These are phyloP conservation scores for Aegilops speltoides DNA, from an alignment of 176 grass and related monocot species.

Conservation along the genomic window DNA sequence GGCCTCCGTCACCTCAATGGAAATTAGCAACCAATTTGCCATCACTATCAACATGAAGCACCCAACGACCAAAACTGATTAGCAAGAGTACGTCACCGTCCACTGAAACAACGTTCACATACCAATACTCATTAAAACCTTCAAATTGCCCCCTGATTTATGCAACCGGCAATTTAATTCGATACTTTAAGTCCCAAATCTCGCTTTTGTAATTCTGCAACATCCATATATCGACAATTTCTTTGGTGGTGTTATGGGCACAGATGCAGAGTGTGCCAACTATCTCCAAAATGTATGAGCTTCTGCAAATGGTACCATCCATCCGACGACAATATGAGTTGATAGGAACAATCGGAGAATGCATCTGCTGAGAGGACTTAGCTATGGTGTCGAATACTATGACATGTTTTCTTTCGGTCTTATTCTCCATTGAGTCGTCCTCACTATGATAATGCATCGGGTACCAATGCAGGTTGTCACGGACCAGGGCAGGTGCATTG, in stretches of 20 bases:
- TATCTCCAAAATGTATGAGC: neutral
- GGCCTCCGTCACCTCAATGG: neutral
- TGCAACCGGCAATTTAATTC: neutral
- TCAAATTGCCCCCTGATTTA: neutral
- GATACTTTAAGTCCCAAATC: neutral
- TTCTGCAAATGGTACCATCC: neutral
- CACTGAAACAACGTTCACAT: neutral
- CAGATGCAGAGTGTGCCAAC: neutral
- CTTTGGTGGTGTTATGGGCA: neutral
- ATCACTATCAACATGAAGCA: neutral
- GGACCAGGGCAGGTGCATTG: neutral
- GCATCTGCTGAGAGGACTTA: neutral
- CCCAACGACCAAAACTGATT: neutral
- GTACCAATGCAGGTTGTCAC: neutral
- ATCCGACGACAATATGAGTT: too few relatives aligned
- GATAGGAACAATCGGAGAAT: neutral
- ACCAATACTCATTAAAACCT: neutral
- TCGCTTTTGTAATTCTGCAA: neutral
- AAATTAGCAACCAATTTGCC: neutral
- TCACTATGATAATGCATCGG: neutral
- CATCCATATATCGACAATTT: neutral
- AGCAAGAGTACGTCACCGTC: neutral
- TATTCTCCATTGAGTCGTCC: neutral
- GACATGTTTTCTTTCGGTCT: neutral
- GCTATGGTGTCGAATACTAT: neutral